Base-by-base conservation (phyloP, 1,284 basidiomycete species). In the Cryptococcus jaspeensis region DNA sequence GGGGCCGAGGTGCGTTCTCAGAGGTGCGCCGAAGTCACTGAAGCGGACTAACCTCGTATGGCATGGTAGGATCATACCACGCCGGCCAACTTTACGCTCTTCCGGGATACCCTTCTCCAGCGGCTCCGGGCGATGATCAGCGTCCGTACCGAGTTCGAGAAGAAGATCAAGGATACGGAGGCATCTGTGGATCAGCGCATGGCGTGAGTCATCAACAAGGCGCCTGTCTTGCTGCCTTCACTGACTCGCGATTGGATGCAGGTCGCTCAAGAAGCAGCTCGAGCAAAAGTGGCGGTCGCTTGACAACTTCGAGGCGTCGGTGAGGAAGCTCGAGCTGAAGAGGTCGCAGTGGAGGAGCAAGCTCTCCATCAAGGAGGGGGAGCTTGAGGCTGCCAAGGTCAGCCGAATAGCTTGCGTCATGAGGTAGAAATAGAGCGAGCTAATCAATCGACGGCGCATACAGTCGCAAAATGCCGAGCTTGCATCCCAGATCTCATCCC, bases 271-370 rank as follows among this genome's bases (percentile, higher is more conserved):
- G 72, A 88, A 88, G 65, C 90, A 94, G 70, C 83, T 97, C 41
- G 95, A 98, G 61, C 77, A 82, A 45, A 85, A 92, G 58, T 93
- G 92, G 89, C 87, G 87, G 62, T 90, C 95, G 73, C 84, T 99
- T 55, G 95, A 99, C 78, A 89, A 88, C 70, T 94, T 98, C 67
- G 95, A 99, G 77, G 79, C 81, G 13, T 87, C 89, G 50, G 83
- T 98, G 55, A 95, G 91, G 81, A 83, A 84, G 20, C 87, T 91
- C 58, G 85, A 87, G 1, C 89, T 95, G 56, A 85, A 86, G 25
- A 93, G 94, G 74, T 80, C 84, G n/a, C 81, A 85, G 35, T 97
- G 93, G 93, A 84, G 92, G 62, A 84, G 85, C 63, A 90, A 92
- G 76, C 81, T 92, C 41, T 82, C 83, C 18, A 77, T 84, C 20